phyloP scores from a whole-genome alignment of 1,284 basidiomycete species.

The Apiotrichum siamense region DNA sequence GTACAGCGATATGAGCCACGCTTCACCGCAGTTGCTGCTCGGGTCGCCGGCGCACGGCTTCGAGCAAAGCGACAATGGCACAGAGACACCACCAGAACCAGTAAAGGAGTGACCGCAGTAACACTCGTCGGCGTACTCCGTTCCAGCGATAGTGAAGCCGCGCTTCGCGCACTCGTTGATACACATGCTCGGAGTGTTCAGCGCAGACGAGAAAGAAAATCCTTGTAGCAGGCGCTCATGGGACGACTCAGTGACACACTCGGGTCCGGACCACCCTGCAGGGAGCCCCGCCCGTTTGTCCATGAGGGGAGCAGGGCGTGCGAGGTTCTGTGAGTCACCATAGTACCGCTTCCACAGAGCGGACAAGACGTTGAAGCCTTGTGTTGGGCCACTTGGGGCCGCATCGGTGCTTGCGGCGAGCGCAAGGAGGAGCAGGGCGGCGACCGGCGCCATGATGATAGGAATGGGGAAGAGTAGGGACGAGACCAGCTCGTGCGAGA shows the following conservation, averaged over 20 bases:
- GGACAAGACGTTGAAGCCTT: not conserved
- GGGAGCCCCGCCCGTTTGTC: constrained; percentile 35
- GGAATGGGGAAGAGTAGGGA: not conserved
- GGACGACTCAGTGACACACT: constrained; percentile 42
- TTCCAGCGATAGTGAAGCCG: constrained; percentile 41
- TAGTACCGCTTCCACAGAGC: constrained; percentile 21
- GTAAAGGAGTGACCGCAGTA: constrained; percentile 35
- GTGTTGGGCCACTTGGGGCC: not conserved
- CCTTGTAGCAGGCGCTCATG: constrained; percentile 34
- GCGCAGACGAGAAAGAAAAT: constrained; percentile 26
- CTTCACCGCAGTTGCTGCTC: constrained; percentile 30
- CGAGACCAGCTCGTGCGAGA: constrained; percentile 10
- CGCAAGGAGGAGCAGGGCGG: constrained; percentile 23
- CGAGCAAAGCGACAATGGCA: constrained; percentile 24
- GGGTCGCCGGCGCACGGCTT: constrained; percentile 34
- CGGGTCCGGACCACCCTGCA: constrained; percentile 38
- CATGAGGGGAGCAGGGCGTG: constrained; percentile 27
- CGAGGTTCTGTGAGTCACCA: constrained; percentile 30
- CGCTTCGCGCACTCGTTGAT: constrained; percentile 35
- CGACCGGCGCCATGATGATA: constrained; percentile 35
- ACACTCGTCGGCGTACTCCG: constrained; percentile 43
- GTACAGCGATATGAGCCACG: constrained; percentile 40
- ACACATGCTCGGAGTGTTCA: constrained; percentile 34
- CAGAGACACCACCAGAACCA: constrained; percentile 26
- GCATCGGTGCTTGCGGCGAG: constrained; percentile 24